Base-by-base conservation (phyloP, 192 early-diverging fungal genomes). In the Umbelopsis vinacea region DNA sequence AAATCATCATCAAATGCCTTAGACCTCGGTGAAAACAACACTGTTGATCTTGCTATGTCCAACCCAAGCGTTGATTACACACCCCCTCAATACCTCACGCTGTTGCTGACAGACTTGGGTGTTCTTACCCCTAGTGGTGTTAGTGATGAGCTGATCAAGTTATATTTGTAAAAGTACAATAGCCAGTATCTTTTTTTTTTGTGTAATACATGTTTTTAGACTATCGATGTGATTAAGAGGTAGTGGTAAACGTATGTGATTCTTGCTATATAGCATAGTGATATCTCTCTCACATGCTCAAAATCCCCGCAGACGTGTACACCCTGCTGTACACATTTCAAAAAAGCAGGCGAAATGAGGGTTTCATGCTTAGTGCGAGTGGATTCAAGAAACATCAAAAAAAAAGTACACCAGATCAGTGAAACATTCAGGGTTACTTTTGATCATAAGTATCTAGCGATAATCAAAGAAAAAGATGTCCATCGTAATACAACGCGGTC, bases 1-100 rank as follows among this genome's bases (percentile, higher is more conserved):
- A 76, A 79, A 48, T 72, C 71, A 24, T 71, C 72, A 24, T 67
- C 35, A 12, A 71, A 19, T 24, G 60, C 46, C 24, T 21, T 29
- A 17, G 52, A 54, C 12, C 21, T 53, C 38, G 38, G n/a, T 15
- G 72, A 72, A 23, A 43, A 55, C 6, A 23, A 74, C 19, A 45
- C 52, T 11, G 52, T 68, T 21, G 79, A 74, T 19, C 73, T 80
- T 40, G 76, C 73, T 6, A 40, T 74, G 14, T 81, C 80, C 12
- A 94, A 96, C 80, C 95, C 95, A 3, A 78, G 85, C 54, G 90
- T 98, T 15, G 96, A 98, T 80, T 97, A 96, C 75, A 97, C 96
- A 5, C 96, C 96, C 54, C 96, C 96, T 12, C 85, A 91, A 72
- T 94, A 93, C 76, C 93, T 98, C 40, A 92, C 92, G 12, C 76